Conservation (phyloP, 257 asterid species). For the Solanum paucissectum region DNA sequence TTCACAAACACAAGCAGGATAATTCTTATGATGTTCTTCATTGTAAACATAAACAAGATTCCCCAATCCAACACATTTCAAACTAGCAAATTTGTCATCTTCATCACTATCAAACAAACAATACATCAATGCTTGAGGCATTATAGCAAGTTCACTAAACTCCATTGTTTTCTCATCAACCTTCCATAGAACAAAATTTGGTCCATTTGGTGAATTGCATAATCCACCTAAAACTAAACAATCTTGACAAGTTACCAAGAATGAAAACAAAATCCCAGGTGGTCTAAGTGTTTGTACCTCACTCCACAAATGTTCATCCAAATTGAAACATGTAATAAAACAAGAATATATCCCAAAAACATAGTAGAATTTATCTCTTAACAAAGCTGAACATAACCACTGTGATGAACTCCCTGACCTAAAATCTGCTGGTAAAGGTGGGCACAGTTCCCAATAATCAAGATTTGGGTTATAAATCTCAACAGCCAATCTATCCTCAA, state of each 20-base stretch:
- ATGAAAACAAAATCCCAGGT: conserved; percentile 16
- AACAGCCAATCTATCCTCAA: conserved; percentile 10
- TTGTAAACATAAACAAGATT: conserved; percentile 14
- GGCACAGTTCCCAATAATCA: conserved; percentile 17
- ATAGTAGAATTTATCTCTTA: conserved; percentile 16
- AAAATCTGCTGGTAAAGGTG: conserved; percentile 15
- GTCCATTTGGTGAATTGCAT: conserved; percentile 1
- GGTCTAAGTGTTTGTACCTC: conserved; percentile 23
- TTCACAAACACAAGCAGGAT: conserved; percentile 23
- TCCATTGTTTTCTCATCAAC: conserved; percentile 29
- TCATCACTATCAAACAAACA: conserved; percentile 3
- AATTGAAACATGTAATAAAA: conserved; percentile 19
- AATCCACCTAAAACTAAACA: conserved; percentile 23
- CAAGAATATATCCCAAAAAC: conserved; percentile 10
- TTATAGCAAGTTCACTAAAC: conserved; percentile 16
- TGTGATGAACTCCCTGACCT: conserved; percentile 6
- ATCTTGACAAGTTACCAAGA: conserved; percentile 11
- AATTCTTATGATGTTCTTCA: conserved; percentile 1
- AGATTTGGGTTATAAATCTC: conserved; percentile 14
- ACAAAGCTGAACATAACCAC: conserved; percentile 7
- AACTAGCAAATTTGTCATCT: not conserved
- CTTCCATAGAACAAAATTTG: conserved; percentile 18
- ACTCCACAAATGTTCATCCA: conserved; percentile 21
- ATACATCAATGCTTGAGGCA: conserved; percentile 17
- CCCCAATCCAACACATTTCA: conserved; percentile 23